Evolutionary conservation across 2,329 filamentous ascomycete species (phyloP).

Genomic region (Scedosporium apiospermum): DNA sequence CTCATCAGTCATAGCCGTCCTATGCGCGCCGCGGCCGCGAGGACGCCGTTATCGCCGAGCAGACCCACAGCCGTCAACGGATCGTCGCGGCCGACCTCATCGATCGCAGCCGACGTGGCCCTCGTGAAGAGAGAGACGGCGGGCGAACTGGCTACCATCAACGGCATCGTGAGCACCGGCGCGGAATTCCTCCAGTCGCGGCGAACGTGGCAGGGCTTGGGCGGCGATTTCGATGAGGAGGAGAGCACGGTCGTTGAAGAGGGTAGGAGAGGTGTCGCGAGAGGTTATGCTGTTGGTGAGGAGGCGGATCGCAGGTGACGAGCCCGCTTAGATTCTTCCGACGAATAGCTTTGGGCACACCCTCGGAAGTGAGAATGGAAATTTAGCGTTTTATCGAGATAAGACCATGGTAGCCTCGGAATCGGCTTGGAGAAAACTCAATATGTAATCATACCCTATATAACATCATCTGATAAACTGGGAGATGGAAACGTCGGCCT

Average conservation of each 20-base stretch:
- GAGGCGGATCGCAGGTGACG: conserved; percentile 19
- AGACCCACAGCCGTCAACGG: conserved; percentile 13
- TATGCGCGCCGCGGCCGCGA: conserved; percentile 41
- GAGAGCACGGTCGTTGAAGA: conserved; percentile 67
- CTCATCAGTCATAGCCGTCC: conserved; percentile 73
- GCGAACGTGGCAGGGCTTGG: conserved; percentile 84
- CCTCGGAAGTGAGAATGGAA: background rate
- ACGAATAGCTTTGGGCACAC: background rate
- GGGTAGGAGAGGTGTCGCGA: conserved; percentile 77
- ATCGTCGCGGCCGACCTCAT: conserved; percentile 23
- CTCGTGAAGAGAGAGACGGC: conserved; percentile 48
- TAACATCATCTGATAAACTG: background rate
- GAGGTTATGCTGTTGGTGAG: conserved; percentile 74
- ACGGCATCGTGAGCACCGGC: conserved; percentile 80
- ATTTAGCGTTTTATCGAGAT: background rate
- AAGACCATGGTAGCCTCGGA: too few species aligned
- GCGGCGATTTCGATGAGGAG: conserved; percentile 66
- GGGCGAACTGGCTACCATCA: conserved; percentile 70
- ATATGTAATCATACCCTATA: background rate
- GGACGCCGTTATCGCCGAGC: conserved; percentile 12
- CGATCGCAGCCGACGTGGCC: background rate
- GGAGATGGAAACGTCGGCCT: background rate
- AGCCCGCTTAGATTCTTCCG: background rate
- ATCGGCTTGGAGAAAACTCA: background rate
- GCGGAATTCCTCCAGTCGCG: conserved; percentile 77